Evolutionary conservation across 148 eudicot species (phyloP).

Genomic region (Persicaria tinctoria): DNA sequence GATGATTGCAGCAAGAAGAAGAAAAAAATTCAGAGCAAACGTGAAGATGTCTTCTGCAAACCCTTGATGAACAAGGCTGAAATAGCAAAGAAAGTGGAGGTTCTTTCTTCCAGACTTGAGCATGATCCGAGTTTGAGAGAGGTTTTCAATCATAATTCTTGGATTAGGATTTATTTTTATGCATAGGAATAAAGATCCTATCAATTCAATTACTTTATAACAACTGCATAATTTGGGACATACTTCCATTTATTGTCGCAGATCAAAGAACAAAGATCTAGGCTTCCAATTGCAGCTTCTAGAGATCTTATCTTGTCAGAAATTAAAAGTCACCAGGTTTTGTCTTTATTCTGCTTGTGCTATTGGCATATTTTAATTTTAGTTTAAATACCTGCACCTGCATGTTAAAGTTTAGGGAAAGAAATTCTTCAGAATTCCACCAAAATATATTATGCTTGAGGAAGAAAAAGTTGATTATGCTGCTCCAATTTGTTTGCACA

Average conservation of each 20-base stretch:
- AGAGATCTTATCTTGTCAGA: constrained; percentile 56
- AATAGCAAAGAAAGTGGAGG: constrained; percentile 41
- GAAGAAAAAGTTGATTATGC: not conserved
- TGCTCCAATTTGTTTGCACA: not conserved
- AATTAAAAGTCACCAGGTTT: constrained; percentile 65
- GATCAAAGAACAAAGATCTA: constrained; percentile 57
- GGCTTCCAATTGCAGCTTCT: constrained; percentile 88
- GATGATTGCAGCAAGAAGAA: constrained; percentile 23
- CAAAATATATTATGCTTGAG: not conserved
- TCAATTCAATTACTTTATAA: not conserved
- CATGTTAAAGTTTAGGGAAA: not conserved
- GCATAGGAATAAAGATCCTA: not conserved
- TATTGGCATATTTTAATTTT: not conserved
- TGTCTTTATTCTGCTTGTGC: not conserved
- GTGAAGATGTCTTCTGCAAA: constrained; percentile 45
- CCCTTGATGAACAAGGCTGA: constrained; percentile 41
- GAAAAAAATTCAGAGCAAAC: constrained; percentile 16
- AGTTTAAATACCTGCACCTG: not conserved
- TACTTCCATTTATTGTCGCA: constrained; percentile 23
- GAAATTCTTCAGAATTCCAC: not conserved
- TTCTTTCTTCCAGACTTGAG: constrained; percentile 31
- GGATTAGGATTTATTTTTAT: not conserved
- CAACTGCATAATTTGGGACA: not conserved
- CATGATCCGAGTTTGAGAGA: constrained; percentile 36
- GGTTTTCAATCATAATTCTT: constrained; percentile 34